Evolutionary conservation across 495 filamentous ascomycete species (phyloP).

Genomic region (Talaromyces ruber): DNA sequence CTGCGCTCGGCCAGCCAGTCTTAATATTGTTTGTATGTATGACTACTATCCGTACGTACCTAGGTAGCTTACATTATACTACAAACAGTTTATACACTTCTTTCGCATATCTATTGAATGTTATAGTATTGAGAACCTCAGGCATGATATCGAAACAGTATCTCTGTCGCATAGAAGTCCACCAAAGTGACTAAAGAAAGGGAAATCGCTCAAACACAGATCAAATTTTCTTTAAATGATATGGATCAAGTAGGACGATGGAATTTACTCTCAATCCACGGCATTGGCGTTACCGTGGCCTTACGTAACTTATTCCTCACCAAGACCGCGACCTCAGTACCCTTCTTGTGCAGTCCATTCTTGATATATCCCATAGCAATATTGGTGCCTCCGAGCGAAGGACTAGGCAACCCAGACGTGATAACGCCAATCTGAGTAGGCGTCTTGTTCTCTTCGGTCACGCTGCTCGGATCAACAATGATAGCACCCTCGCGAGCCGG

Average conservation of each 20-base stretch:
- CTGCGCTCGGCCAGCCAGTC: neutral
- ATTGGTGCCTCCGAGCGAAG: slow-evolving; percentile 72
- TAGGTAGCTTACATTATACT: neutral
- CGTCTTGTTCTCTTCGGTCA: slow-evolving; percentile 33
- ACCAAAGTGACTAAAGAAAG: neutral
- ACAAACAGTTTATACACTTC: neutral
- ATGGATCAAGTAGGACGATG: slow-evolving; percentile 25
- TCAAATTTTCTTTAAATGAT: slow-evolving; percentile 1
- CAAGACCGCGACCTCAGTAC: slow-evolving; percentile 71
- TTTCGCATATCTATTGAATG: neutral
- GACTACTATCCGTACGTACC: slow-evolving; percentile 3
- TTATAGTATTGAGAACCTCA: neutral
- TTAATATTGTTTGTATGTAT: slow-evolving; percentile 7
- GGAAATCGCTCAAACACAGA: neutral
- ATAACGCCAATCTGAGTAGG: slow-evolving; percentile 53
- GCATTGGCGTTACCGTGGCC: slow-evolving; percentile 85
- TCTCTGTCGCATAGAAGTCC: neutral
- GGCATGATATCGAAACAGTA: neutral
- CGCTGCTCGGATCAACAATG: slow-evolving; percentile 54
- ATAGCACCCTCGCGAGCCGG: slow-evolving; percentile 85
- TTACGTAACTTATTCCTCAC: slow-evolving; percentile 75
- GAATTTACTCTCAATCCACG: slow-evolving; percentile 81
- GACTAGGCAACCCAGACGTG: slow-evolving; percentile 85
- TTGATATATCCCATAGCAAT: slow-evolving; percentile 95
- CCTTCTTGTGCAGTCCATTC: slow-evolving; percentile 74